phyloP scores from a whole-genome alignment of 495 filamentous ascomycete genomes.

The Margaritispora aquatica region DNA sequence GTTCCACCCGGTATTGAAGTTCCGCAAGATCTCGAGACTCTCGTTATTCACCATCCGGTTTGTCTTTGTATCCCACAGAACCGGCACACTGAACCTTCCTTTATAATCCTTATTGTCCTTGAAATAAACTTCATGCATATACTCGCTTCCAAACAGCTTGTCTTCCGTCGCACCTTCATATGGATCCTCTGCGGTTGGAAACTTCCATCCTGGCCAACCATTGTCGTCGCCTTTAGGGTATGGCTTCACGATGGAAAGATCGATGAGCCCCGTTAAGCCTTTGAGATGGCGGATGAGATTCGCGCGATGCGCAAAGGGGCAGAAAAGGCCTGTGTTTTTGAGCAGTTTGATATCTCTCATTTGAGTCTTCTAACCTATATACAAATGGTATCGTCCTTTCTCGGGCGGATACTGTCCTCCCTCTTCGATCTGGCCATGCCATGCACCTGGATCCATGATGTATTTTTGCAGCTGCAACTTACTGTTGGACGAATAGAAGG shows the following conservation, averaged over 20 bases:
- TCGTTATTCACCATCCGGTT: conserved; percentile 41
- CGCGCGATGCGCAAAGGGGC: conserved; percentile 56
- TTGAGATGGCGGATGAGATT: conserved; percentile 50
- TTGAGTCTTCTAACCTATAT: conserved; percentile 38
- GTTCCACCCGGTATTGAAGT: conserved; percentile 66
- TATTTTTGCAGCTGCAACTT: too few species aligned
- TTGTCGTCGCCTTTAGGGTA: conserved; percentile 29
- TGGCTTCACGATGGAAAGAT: conserved; percentile 45
- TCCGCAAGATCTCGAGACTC: conserved; percentile 68
- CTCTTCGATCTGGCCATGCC: conserved; percentile 40
- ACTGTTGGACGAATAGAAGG: too few species aligned
- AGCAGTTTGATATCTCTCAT: not conserved
- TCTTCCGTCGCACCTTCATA: conserved; percentile 38
- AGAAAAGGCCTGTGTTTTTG: conserved; percentile 27
- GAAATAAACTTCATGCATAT: conserved; percentile 68
- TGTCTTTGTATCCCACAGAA: conserved; percentile 71
- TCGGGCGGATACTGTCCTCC: conserved; percentile 62
- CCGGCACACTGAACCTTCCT: conserved; percentile 72
- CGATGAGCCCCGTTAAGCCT: conserved; percentile 48
- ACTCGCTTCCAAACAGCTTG: conserved; percentile 47
- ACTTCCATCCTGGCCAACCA: conserved; percentile 40
- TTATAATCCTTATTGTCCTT: conserved; percentile 58
- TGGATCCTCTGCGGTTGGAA: conserved; percentile 48
- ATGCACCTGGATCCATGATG: too few species aligned
- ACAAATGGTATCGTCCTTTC: conserved; percentile 71